Base-by-base conservation (phyloP, 2,329 filamentous ascomycete species). In the Curvularia sp. region DNA sequence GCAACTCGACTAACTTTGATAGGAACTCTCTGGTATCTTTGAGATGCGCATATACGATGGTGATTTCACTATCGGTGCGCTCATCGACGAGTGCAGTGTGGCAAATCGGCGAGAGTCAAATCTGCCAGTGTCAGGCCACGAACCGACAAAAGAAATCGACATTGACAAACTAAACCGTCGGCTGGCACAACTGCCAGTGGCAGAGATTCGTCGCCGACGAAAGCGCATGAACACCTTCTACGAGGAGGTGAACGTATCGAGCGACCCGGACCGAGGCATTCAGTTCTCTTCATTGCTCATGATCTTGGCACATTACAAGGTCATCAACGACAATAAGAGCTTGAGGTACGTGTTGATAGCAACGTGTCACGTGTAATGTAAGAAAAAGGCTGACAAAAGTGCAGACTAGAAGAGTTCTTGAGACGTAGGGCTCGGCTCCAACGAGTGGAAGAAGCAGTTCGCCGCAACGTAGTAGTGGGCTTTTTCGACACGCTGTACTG, bases 301-400 rank as follows among this genome's bases (percentile, higher is more conserved):
- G 90, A 96, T 96, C 60, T 83, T 99, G 56, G 94, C 96, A 32
- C 95, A 99, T 78, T 96, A 99, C 83, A 99, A 98, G 72, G 93
- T 99, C 72, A 99, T 99, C 75, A 97, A 89, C 67, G 95, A 99
- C 78, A 97, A 90, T 81, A 97, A 97, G 83, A 97, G 93, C 77
- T 81, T 99, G 72, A 89, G 86, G 89, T 91, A 80, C 74, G 66
- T 58, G 21, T 19, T 41, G 8, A 50, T 27, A 28, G 23, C 23
- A 27, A 28, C 8, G 32, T 18, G 34, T 36, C 18, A 18, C 34
- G 5, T n/a, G 32, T 13, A 34, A 34, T 15, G 15, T n/a, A 13
- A 3, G n/a, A 27, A 34, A 18, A 4, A 15, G 19, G 1, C 18
- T 41, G 36, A 36, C 49, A 13, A 30, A 41, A 70, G n/a, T 78